Percentiles rank a stretch among this genome's conserved stretches.
Conservation (phyloP, 176 grass and related monocot species). For the Secale cereale region DNA sequence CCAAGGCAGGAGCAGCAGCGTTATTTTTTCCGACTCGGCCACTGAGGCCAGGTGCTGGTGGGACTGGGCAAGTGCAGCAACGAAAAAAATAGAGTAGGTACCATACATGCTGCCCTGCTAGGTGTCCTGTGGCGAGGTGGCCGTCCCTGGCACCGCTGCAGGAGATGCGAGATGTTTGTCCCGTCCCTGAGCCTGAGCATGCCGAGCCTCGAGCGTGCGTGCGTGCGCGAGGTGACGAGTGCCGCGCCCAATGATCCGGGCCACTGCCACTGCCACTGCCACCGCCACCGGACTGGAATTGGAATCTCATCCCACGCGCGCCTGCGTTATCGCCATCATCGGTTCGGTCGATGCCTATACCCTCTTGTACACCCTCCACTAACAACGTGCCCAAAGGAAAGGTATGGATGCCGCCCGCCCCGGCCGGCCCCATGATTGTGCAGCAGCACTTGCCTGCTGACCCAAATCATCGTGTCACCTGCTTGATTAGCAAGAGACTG, state of each 20-base stretch:
- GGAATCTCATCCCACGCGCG: conserved; percentile 8
- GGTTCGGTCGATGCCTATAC: background rate
- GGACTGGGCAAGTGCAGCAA: background rate
- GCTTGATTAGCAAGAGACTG: background rate
- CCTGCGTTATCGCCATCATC: background rate
- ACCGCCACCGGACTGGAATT: background rate
- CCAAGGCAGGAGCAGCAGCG: background rate
- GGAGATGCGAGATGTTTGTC: conserved; percentile 24
- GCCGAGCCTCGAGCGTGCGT: background rate
- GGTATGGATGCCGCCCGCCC: too few relatives aligned
- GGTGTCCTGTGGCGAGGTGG: background rate
- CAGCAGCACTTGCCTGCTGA: background rate
- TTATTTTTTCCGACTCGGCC: background rate
- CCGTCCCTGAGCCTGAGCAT: background rate
- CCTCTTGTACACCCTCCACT: background rate
- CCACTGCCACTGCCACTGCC: background rate
- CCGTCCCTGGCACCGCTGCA: background rate
- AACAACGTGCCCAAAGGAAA: background rate
- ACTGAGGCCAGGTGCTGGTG: conserved; percentile 11
- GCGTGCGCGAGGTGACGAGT: background rate
- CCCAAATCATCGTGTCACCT: conserved; percentile 3
- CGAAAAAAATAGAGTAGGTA: background rate
- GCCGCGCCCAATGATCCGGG: conserved; percentile 18
- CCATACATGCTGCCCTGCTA: background rate
- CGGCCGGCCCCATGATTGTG: background rate